Conservation (phyloP, 345 rosid genomes). For the Bruguiera sexangula region DNA sequence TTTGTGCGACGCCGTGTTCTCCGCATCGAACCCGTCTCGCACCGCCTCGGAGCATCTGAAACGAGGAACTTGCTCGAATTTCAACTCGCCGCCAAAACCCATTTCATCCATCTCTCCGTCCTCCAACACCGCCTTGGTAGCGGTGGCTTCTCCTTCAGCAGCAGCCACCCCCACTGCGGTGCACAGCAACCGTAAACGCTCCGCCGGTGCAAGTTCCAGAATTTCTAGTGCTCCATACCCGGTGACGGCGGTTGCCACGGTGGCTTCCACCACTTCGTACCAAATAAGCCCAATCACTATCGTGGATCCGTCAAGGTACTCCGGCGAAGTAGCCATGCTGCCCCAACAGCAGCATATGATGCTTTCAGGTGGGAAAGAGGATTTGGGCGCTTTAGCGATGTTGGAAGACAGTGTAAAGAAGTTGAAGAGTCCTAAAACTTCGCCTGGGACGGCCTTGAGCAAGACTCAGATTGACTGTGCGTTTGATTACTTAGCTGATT, state of each 20-base stretch:
- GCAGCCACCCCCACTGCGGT: slow-evolving; percentile 13
- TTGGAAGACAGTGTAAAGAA: slow-evolving; percentile 95
- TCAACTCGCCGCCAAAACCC: slow-evolving; percentile 62
- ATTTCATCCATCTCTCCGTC: slow-evolving; percentile 65
- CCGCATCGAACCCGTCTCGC: slow-evolving; percentile 97
- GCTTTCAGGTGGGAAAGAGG: slow-evolving; percentile 97
- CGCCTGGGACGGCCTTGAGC: slow-evolving; percentile 70
- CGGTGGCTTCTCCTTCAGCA: background rate
- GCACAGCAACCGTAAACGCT: slow-evolving; percentile 56
- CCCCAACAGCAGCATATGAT: slow-evolving; percentile 72
- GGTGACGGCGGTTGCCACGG: background rate
- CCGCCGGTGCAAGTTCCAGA: slow-evolving; percentile 23
- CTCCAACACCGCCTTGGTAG: slow-evolving; percentile 25
- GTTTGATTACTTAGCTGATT: slow-evolving; percentile 74
- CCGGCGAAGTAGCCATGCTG: slow-evolving; percentile 45
- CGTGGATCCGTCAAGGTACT: slow-evolving; percentile 71
- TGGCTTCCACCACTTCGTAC: slow-evolving; percentile 10
- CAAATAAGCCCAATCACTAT: slow-evolving; percentile 62
- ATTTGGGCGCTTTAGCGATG: slow-evolving; percentile 85
- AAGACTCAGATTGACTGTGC: slow-evolving; percentile 83
- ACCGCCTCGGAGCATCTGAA: slow-evolving; percentile 99
- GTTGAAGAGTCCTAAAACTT: slow-evolving; percentile 80
- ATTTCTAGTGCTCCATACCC: slow-evolving; percentile 33
- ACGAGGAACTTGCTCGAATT: slow-evolving; percentile 93
- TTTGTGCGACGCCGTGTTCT: slow-evolving; percentile 90